Evolutionary conservation across 164 flowering plant genomes (phyloP).

Genomic region (Aristolochia contorta): DNA sequence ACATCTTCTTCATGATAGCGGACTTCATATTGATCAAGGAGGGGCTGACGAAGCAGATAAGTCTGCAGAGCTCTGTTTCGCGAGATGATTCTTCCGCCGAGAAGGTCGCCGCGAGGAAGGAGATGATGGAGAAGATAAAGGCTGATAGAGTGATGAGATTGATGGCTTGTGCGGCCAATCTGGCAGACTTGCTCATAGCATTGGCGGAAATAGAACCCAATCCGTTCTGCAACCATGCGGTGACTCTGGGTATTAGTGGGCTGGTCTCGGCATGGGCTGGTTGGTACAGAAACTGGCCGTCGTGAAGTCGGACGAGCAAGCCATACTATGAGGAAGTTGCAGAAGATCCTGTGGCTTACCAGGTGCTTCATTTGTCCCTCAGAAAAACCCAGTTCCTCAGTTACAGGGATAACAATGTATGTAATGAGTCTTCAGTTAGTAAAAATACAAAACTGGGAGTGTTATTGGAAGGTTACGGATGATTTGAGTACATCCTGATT

Average conservation of each 20-base stretch:
- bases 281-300: constrained; percentile 98
- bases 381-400: no score
- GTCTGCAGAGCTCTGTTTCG: constrained; percentile 7
- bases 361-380: constrained; percentile 77
- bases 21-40: constrained; percentile 49
- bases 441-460: no score
- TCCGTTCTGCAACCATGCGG: constrained; percentile 73
- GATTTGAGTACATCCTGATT: no score
- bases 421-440: no score
- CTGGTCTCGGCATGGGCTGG: constrained; percentile 98
- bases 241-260: constrained; percentile 87
- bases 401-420: no score
- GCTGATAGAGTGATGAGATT: constrained; percentile 80
- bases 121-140: constrained; percentile 34
- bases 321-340: constrained; percentile 36
- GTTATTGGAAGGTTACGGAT: no score
- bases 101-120: constrained; percentile 19
- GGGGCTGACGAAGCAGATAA: constrained; percentile 39
- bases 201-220: constrained; percentile 92
- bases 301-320: constrained; percentile 5
- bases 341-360: no score
- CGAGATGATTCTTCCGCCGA: constrained; percentile 10
- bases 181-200: constrained; percentile 78
- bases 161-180: constrained; percentile 82
- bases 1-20: constrained; percentile 59